Conservation (phyloP, 2,329 filamentous ascomycete species). For the Calonectria pseudoreteaudii region DNA sequence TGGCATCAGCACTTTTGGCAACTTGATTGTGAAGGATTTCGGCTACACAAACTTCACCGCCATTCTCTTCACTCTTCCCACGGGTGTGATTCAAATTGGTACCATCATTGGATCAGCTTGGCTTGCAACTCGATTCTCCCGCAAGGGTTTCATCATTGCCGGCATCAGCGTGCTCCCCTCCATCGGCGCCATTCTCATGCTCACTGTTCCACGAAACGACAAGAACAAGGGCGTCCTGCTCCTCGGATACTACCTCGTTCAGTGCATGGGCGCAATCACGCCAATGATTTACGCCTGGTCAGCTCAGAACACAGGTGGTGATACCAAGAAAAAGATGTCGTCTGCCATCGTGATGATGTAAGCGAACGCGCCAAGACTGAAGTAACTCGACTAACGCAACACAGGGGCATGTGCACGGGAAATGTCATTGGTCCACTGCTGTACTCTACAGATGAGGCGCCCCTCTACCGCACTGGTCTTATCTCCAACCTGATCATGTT, state of each 20-base stretch:
- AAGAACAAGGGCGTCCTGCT: slow-evolving; percentile 59
- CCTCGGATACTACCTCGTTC: slow-evolving; percentile 62
- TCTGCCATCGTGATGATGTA: slow-evolving; percentile 64
- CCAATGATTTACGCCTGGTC: slow-evolving; percentile 65
- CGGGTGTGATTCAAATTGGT: slow-evolving; percentile 69
- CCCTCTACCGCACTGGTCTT: slow-evolving; percentile 59
- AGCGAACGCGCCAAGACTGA: background rate
- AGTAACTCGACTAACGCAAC: background rate
- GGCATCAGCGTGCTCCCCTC: slow-evolving; percentile 65
- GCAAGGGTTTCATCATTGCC: slow-evolving; percentile 65
- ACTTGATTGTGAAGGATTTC: slow-evolving; percentile 67
- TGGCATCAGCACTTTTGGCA: slow-evolving; percentile 68
- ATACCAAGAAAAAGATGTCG: slow-evolving; percentile 73
- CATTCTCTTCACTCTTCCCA: slow-evolving; percentile 69
- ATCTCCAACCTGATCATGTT: slow-evolving; percentile 69
- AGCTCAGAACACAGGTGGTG: slow-evolving; percentile 67
- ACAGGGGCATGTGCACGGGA: slow-evolving; percentile 65
- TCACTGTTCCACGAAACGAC: slow-evolving; percentile 57
- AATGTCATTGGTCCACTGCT: slow-evolving; percentile 72
- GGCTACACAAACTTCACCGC: slow-evolving; percentile 66
- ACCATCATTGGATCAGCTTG: slow-evolving; percentile 64
- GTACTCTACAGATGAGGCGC: slow-evolving; percentile 56
- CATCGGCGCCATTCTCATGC: slow-evolving; percentile 55
- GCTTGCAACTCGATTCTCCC: slow-evolving; percentile 62
- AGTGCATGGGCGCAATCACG: background rate